phyloP scores from a whole-genome alignment of 257 asterid species.

The Solanum piurae region DNA sequence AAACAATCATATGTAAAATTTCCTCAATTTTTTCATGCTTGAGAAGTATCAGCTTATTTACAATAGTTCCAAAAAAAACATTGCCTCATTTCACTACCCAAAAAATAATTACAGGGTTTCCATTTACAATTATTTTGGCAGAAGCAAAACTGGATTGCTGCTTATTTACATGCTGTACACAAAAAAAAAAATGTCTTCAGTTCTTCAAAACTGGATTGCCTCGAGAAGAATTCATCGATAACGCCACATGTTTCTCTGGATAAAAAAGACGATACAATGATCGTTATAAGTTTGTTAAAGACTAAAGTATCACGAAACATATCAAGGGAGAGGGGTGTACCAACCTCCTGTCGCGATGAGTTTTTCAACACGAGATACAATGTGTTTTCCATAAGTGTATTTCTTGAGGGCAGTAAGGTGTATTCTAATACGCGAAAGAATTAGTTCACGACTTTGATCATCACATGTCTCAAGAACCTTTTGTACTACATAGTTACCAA shows the following conservation, averaged over 20 bases:
- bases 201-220: neutral
- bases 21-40: neutral
- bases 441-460: conserved; percentile 51
- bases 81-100: neutral
- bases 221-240: neutral
- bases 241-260: neutral
- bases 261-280: neutral
- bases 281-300: neutral
- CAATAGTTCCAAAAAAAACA: neutral
- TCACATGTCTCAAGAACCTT: conserved; percentile 90
- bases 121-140: neutral
- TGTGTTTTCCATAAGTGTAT: conserved; percentile 88
- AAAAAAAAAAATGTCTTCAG: neutral
- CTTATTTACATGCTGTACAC: conserved; percentile 5
- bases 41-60: neutral
- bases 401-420: conserved; percentile 70
- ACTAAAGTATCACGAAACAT: neutral
- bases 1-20: neutral
- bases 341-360: conserved; percentile 80
- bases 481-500: conserved; percentile 82
- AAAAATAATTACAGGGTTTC: neutral
- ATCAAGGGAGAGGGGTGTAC: neutral
- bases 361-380: conserved; percentile 50
- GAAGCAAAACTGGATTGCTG: neutral
- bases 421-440: conserved; percentile 69